Evolutionary conservation across 257 asterid genomes (phyloP).

Genomic region (Nemophila menziesii): DNA sequence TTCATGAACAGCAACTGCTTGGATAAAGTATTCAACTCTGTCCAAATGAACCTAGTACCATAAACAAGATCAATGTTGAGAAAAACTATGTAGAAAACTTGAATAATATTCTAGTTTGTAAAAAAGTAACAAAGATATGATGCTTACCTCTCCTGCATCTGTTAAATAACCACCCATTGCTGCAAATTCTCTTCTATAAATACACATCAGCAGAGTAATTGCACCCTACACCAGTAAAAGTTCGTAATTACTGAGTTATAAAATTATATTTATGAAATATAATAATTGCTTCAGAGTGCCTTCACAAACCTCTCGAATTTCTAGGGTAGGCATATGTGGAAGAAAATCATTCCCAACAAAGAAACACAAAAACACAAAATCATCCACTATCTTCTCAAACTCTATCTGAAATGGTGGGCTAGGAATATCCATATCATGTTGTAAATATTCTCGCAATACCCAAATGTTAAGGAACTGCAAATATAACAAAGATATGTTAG

Average conservation of each 20-base stretch:
- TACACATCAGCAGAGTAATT: slow-evolving; percentile 71
- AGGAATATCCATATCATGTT: slow-evolving; percentile 60
- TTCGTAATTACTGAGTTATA: slow-evolving; percentile 3
- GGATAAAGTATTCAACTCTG: slow-evolving; percentile 79
- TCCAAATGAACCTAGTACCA: slow-evolving; percentile 58
- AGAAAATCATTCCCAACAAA: slow-evolving; percentile 98
- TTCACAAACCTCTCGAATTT: slow-evolving; percentile 84
- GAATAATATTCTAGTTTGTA: neutral
- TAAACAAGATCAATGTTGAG: neutral
- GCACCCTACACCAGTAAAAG: slow-evolving; percentile 66
- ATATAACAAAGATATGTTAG: slow-evolving; percentile 3
- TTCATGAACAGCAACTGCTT: slow-evolving; percentile 76
- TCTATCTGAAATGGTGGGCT: slow-evolving; percentile 65
- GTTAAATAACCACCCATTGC: slow-evolving; percentile 98
- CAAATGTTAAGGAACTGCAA: slow-evolving; percentile 80
- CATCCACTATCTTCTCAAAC: slow-evolving; percentile 92
- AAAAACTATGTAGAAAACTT: neutral
- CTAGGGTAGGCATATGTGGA: slow-evolving; percentile 97
- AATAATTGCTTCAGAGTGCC: slow-evolving; percentile 2
- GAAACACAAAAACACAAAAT: slow-evolving; percentile 82
- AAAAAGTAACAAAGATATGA: slow-evolving; percentile 8
- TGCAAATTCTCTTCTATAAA: slow-evolving; percentile 77
- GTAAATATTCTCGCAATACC: slow-evolving; percentile 89
- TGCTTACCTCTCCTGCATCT: slow-evolving; percentile 95
- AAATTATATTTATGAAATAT: neutral